Evolutionary conservation across 768 basidiomycete species (phyloP).

Genomic region (Butyriboletus loyo): DNA sequence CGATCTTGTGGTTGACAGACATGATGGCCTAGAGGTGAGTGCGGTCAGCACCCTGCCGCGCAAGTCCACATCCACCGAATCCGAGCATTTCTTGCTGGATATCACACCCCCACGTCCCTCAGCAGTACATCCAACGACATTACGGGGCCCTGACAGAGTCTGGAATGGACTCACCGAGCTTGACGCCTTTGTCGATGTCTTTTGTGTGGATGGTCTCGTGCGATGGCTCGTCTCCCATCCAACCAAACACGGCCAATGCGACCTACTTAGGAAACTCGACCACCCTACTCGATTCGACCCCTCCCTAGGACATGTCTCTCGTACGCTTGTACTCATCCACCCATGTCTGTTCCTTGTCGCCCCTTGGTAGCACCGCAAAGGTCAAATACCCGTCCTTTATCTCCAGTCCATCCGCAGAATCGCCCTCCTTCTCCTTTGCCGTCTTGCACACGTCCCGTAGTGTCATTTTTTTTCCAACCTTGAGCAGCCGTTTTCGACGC

Average conservation of each 20-base stretch:
- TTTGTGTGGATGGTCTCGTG: conserved; percentile 16
- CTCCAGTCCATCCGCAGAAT: conserved; percentile 74
- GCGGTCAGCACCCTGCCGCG: conserved; percentile 44
- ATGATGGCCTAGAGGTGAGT: conserved; percentile 39
- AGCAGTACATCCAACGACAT: conserved; percentile 18
- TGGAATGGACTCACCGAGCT: conserved; percentile 61
- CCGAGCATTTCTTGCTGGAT: conserved; percentile 25
- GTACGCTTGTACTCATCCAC: conserved; percentile 79
- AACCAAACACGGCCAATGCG: conserved; percentile 32
- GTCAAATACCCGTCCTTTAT: conserved; percentile 79
- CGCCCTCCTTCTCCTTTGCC: conserved; percentile 57
- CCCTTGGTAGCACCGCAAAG: conserved; percentile 76
- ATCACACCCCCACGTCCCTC: conserved; percentile 16
- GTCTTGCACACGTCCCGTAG: conserved; percentile 71
- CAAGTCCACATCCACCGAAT: conserved; percentile 55
- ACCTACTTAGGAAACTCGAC: conserved; percentile 14
- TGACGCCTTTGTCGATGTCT: conserved; percentile 56
- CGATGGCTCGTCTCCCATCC: conserved; percentile 2
- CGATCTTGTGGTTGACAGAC: conserved; percentile 85
- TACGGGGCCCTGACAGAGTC: conserved; percentile 20
- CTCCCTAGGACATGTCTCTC: conserved; percentile 31
- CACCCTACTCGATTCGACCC: not conserved
- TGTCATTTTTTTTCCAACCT: conserved; percentile 89
- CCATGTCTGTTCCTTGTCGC: conserved; percentile 77
- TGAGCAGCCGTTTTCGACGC: conserved; percentile 68